Conservation (phyloP, 2,329 filamentous ascomycete genomes). For the Trichoderma arundinaceum region DNA sequence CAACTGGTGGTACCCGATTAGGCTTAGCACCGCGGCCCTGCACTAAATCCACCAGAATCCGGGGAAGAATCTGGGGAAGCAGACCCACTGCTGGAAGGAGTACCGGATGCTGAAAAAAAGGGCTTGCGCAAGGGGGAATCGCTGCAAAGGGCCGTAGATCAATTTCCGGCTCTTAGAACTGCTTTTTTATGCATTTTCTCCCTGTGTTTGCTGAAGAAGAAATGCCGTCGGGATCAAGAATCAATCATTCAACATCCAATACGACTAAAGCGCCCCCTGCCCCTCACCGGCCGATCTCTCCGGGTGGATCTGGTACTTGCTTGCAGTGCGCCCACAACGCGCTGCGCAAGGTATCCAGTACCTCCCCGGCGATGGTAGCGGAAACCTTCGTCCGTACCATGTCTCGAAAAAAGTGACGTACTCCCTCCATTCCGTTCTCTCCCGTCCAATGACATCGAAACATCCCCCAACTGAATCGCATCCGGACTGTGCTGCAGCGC, state of each 20-base stretch:
- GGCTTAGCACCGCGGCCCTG: conserved; percentile 26
- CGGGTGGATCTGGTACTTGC: conserved; percentile 18
- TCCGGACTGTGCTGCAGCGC: conserved; percentile 18
- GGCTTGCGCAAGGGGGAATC: background rate
- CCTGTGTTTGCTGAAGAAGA: background rate
- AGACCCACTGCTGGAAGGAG: conserved; percentile 25
- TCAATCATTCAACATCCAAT: conserved; percentile 4
- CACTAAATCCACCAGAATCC: conserved; percentile 25
- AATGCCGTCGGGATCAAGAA: conserved; percentile 15
- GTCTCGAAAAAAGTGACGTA: conserved; percentile 26
- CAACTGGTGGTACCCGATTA: conserved; percentile 30
- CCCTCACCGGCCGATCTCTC: conserved; percentile 28
- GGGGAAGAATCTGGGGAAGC: conserved; percentile 33
- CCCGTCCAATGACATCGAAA: conserved; percentile 12
- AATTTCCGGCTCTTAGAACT: background rate
- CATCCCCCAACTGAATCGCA: conserved; percentile 6
- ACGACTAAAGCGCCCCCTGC: conserved; percentile 24
- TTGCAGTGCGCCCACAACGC: conserved; percentile 4
- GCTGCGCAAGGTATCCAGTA: conserved; percentile 12
- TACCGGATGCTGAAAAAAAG: background rate
- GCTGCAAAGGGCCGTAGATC: background rate
- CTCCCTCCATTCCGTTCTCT: conserved; percentile 14
- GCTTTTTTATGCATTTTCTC: background rate
- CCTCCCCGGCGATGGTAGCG: background rate
- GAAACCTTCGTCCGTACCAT: background rate